These are phyloP conservation scores for Emergomyces orientalis DNA, from an alignment of 2,329 filamentous ascomycete genomes.

Conservation along the genomic window DNA sequence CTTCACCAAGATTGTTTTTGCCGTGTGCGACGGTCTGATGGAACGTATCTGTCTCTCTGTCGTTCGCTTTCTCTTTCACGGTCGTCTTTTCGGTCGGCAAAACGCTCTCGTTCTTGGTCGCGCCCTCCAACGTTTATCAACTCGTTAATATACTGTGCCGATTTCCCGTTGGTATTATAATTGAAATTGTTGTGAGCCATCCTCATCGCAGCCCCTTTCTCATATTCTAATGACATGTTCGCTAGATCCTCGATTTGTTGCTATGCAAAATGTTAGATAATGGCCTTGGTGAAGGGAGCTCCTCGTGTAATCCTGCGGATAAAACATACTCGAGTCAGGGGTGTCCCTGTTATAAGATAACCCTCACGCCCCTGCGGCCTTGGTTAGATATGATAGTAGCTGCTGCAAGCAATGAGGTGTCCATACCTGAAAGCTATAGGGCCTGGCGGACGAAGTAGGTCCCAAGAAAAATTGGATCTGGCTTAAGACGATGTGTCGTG, in stretches of 20 bases:
- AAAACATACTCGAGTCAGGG: conserved; percentile 36
- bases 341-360: conserved; percentile 39
- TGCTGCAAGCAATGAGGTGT: conserved; percentile 7
- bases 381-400: conserved; percentile 18
- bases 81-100: conserved; percentile 6
- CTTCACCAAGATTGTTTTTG: conserved; percentile 15
- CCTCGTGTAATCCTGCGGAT: conserved; percentile 10
- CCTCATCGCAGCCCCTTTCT: conserved; percentile 38
- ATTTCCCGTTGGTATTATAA: conserved; percentile 16
- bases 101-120: conserved; percentile 15
- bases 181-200: conserved; percentile 25
- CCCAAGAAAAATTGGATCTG: conserved; percentile 43
- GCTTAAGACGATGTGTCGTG: conserved; percentile 40
- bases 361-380: conserved; percentile 38
- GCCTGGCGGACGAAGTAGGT: conserved; percentile 38
- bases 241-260: conserved; percentile 44
- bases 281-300: conserved; percentile 2
- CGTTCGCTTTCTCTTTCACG: conserved; percentile 10
- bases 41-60: conserved; percentile 2
- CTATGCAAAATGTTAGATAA: conserved; percentile 22
- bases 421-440: conserved; percentile 40
- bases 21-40: conserved; percentile 13
- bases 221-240: conserved; percentile 40
- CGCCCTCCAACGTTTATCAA: conserved; percentile 31
- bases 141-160: conserved; percentile 37